Conservation (phyloP, 1,284 basidiomycete genomes). For the Mycena citricolor region DNA sequence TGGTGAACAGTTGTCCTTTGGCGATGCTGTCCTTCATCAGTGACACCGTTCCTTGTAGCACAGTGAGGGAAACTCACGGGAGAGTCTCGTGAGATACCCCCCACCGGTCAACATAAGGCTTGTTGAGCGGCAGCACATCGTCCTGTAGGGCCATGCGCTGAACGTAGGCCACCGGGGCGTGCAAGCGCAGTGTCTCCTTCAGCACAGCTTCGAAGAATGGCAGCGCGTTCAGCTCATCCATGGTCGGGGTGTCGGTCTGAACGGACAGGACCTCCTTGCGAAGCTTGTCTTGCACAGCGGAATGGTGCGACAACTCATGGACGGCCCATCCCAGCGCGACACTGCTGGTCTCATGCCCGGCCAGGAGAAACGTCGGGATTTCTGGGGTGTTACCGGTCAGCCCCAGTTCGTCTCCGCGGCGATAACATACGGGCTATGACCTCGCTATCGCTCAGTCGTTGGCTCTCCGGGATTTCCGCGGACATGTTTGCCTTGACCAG, state of each 20-base stretch:
- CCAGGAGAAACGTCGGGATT: slow-evolving; percentile 59
- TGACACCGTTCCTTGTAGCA: too few species aligned
- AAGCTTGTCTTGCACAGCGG: slow-evolving; percentile 61
- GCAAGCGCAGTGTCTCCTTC: slow-evolving; percentile 69
- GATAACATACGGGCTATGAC: slow-evolving; percentile 67
- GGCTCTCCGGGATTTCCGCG: slow-evolving; percentile 52
- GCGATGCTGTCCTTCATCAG: too few species aligned
- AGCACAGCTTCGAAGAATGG: slow-evolving; percentile 66
- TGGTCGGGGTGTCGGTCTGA: slow-evolving; percentile 49
- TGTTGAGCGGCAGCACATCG: too few species aligned
- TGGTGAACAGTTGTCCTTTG: slow-evolving; percentile 20
- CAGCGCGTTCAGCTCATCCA: slow-evolving; percentile 63
- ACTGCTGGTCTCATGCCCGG: slow-evolving; percentile 74
- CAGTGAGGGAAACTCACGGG: too few species aligned
- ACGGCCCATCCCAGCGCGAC: slow-evolving; percentile 61
- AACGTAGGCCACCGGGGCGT: slow-evolving; percentile 57
- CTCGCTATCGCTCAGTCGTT: slow-evolving; percentile 71
- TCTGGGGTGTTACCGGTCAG: slow-evolving; percentile 36
- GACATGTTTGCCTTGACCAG: slow-evolving; percentile 67
- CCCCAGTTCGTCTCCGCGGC: slow-evolving; percentile 1
- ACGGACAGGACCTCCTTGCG: slow-evolving; percentile 62
- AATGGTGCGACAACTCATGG: slow-evolving; percentile 56
- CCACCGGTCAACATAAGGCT: too few species aligned
- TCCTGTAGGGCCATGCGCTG: too few species aligned
- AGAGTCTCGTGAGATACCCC: too few species aligned